Evolutionary conservation across 148 eudicot genomes (phyloP).

Genomic region (Rhododendron henanense): DNA sequence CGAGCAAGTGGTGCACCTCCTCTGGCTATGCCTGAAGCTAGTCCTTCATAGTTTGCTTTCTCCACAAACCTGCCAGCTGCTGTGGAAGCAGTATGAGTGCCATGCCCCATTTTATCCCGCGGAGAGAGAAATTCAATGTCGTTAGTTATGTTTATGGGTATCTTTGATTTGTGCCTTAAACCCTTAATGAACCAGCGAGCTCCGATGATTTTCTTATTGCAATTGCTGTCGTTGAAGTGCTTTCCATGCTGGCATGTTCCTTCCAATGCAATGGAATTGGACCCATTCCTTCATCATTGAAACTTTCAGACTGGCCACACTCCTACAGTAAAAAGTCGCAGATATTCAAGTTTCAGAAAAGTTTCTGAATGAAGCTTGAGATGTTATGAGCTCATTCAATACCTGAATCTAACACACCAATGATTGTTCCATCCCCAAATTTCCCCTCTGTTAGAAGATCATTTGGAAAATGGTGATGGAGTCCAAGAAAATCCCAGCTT

Average conservation of each 20-base stretch:
- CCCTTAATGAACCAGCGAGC: constrained; percentile 35
- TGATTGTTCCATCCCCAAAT: constrained; percentile 31
- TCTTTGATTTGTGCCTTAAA: constrained; percentile 13
- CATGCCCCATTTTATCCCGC: constrained; percentile 26
- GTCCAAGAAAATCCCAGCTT: constrained; percentile 48
- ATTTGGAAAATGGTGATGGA: constrained; percentile 16
- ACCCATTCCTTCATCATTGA: constrained; percentile 31
- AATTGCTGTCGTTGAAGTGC: constrained; percentile 29
- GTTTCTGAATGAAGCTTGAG: not conserved
- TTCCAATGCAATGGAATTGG: constrained; percentile 38
- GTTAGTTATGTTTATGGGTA: not conserved
- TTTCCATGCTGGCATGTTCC: constrained; percentile 43
- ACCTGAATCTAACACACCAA: constrained; percentile 50
- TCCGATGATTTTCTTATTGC: constrained; percentile 37
- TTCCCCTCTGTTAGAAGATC: constrained; percentile 27
- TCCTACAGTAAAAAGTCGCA: not conserved
- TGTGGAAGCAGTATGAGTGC: constrained; percentile 33
- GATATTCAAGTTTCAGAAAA: not conserved
- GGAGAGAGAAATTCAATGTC: constrained; percentile 22
- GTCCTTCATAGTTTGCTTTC: constrained; percentile 18
- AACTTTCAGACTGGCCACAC: constrained; percentile 50
- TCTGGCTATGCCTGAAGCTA: constrained; percentile 24
- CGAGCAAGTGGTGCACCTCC: constrained; percentile 31
- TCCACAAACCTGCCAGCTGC: constrained; percentile 19
- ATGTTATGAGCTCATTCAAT: not conserved